Base-by-base conservation (phyloP, 2,329 filamentous ascomycete genomes). In the Hymenoscyphus linearis region DNA sequence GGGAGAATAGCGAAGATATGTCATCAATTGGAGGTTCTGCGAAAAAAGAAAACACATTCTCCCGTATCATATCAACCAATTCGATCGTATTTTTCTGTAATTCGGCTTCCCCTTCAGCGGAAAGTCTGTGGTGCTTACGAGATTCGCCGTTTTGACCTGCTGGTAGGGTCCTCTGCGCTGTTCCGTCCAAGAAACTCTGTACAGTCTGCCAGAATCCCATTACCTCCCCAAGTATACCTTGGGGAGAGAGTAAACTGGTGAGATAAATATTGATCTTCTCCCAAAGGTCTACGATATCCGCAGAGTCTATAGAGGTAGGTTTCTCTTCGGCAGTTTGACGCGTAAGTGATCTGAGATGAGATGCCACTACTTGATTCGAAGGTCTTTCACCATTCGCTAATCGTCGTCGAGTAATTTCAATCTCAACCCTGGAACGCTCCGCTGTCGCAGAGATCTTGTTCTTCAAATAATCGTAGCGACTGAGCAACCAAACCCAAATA, bases 401-500 rank as follows among this genome's bases (percentile, higher is more conserved):
- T 63, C 90, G 85, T 62, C 96, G 85, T 57, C 95, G 85, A 55
- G 96, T 78, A 26, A 98, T 89, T 74, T 99, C 95, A 66, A 98
- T 92, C 74, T 99, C 93, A 18, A 96, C 85, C 72, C 89, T 90
- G 58, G 89, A 88, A n/a, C 92, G 86, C 65, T 98, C 92, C 58
- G 91, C 91, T 14, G 87, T 89, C 0, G 83, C 80, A 50, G 85
- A 84, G 58, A 98, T 93, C 72, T 90, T 96, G 66, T 86, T 86
- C 75, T 95, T 97, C 60, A 99, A 80, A 70, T 93, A 87, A 66
- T 96, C 91, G 71, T 93, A 96, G 53, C 91, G 87, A 70, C 91
- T 96, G 60, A 93, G 79, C 27, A 99, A 84, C 93, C 95, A 99
- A 12, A 96, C 83, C 90, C 91, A 96, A 64, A 99, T 96, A 1